Conservation (phyloP, 805 yeast species). For the Komagataella mondaviorum region DNA sequence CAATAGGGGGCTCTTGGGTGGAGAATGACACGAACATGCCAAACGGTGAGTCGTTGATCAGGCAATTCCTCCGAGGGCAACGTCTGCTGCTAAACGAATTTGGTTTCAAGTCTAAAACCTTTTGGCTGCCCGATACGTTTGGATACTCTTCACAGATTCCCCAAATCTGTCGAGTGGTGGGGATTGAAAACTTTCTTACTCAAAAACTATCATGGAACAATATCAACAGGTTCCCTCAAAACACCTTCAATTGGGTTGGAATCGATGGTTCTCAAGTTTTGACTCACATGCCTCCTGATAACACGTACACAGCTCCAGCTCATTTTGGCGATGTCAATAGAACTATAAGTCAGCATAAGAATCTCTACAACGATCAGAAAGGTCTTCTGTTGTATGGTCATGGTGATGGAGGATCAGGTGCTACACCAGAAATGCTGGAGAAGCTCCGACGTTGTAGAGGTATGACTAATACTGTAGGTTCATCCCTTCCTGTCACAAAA, state of each 20-base stretch:
- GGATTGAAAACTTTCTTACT: conserved; percentile 73
- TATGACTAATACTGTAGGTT: conserved; percentile 63
- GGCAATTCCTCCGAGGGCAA: conserved; percentile 89
- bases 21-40: conserved; percentile 96
- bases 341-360: conserved; percentile 71
- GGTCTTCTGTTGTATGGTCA: conserved; percentile 79
- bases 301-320: conserved; percentile 89
- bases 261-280: conserved; percentile 87
- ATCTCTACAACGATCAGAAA: conserved; percentile 65
- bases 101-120: conserved; percentile 60
- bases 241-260: conserved; percentile 92
- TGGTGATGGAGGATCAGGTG: conserved; percentile 99
- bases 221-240: conserved; percentile 78
- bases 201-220: conserved; percentile 96
- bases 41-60: conserved; percentile 77
- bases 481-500: conserved; percentile 65
- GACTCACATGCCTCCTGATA: conserved; percentile 96
- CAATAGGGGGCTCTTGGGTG: conserved; percentile 97
- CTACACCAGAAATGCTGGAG: conserved; percentile 86
- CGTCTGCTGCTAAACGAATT: conserved; percentile 70
- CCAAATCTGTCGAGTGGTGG: conserved; percentile 80
- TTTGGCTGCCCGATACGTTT: conserved; percentile 96
- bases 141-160: conserved; percentile 95
- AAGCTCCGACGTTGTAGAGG: conserved; percentile 88
- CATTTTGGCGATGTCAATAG: conserved; percentile 87